Evolutionary conservation across 441 rosid species (phyloP), one percentile per base, ranked within the genome.

Genomic region (Dalechampia spathulata): DNA sequence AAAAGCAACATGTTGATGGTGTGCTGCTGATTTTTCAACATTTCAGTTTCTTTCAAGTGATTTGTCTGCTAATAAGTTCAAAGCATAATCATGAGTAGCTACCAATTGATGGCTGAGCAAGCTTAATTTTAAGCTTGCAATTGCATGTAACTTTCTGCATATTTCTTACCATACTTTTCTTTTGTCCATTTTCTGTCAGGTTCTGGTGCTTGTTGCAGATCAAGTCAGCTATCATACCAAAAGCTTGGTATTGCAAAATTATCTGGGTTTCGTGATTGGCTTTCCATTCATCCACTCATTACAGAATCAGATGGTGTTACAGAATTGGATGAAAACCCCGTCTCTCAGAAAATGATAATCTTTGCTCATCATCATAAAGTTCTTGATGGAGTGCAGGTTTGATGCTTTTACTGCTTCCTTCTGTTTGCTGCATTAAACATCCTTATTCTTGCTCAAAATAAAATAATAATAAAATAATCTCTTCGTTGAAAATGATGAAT

Each of bases 361-460:
- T 92, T 92, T 78, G 99, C 86, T 46, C 97, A 92, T 78, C 99
- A 92, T 68, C 97, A 75, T 66, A 89, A 80, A 81, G 99, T 92
- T 76, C 90, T 92, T 49, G 84, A 92, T 74, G 83, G 94, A 59
- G 74, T 92, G 59, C 96, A 92, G 88, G 99, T 92, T 39, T 69
- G 78, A 66, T 51, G 65, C 43, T 54, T 60, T 41, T 17, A 25
- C 21, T 39, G 42, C 17, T 46, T 25, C 17, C 13, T 39, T 28
- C 23, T 28, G 11, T 21, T 20, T 32, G 22, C 22, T 38, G 48
- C 39, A 38, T 39, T 38, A 37, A 22, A 27, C 25, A 16, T 37
- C 12, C 25, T 14, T 48, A 47, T 2, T 39, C 8, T 11, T 39
- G 16, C 25, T 22, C 12, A 19, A 47, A 36, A 47, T 20, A 14